Percentiles rank a stretch among this genome's conserved stretches.
These are phyloP conservation scores for Fusarium brachygibbosum DNA, from an alignment of 2,329 filamentous ascomycete species.

Conservation along the genomic window DNA sequence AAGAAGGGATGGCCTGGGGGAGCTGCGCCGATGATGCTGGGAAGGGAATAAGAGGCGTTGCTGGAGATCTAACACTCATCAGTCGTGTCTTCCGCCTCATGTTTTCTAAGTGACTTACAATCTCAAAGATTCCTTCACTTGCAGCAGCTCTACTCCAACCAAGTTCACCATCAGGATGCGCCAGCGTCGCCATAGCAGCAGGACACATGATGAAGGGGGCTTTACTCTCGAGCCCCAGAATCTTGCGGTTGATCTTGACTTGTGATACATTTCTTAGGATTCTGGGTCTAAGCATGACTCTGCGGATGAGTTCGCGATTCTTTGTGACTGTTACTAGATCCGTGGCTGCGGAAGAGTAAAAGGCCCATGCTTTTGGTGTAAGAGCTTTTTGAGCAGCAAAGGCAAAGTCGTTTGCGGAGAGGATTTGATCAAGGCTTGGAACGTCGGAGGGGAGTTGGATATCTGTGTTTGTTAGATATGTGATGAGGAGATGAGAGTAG, in stretches of 20 bases:
- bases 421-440: constrained; percentile 42
- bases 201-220: constrained; percentile 75
- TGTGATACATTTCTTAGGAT: constrained; percentile 68
- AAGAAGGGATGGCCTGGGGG: constrained; percentile 45
- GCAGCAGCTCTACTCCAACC: constrained; percentile 49
- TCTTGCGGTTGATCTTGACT: constrained; percentile 64
- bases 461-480: neutral
- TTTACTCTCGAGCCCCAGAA: constrained; percentile 65
- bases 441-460: constrained; percentile 32
- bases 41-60: constrained; percentile 48
- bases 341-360: constrained; percentile 75
- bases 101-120: constrained; percentile 25
- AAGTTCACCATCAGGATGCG: constrained; percentile 73
- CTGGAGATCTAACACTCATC: constrained; percentile 40
- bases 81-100: rapidly evolving
- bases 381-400: constrained; percentile 67
- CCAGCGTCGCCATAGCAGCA: constrained; percentile 73
- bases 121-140: constrained; percentile 48
- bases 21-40: constrained; percentile 45
- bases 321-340: constrained; percentile 68
- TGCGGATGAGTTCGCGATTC: constrained; percentile 67
- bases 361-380: constrained; percentile 76
- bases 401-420: constrained; percentile 68
- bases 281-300: constrained; percentile 71
- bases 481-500: too few species aligned